Evolutionary conservation across 345 rosid species (phyloP).

Genomic region (Stellera chamaejasme): DNA sequence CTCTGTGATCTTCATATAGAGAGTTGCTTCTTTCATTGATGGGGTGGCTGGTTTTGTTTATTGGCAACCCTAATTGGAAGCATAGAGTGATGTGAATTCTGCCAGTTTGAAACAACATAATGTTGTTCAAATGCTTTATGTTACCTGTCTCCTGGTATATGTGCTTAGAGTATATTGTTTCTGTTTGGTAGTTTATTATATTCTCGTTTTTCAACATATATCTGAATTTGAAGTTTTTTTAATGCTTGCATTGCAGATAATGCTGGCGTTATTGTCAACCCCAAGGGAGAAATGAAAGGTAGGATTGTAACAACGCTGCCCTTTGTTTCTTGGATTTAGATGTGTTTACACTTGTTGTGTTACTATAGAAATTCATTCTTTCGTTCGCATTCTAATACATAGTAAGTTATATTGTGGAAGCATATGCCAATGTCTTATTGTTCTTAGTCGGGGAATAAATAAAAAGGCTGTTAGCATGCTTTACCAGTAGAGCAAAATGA

Average conservation of each 20-base stretch:
- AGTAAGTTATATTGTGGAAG: no score
- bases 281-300: slow-evolving; percentile 70
- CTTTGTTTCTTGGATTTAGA: no score
- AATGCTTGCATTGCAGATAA: slow-evolving; percentile 40
- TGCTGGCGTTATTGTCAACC: slow-evolving; percentile 62
- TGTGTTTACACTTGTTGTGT: no score
- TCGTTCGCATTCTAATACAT: no score
- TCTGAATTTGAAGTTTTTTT: neutral
- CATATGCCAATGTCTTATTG: no score
- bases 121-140: slow-evolving; percentile 18
- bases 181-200: neutral
- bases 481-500: no score
- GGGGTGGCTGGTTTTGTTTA: slow-evolving; percentile 1
- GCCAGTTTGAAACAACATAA: slow-evolving; percentile 28
- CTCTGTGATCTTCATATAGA: neutral
- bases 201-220: neutral
- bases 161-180: neutral
- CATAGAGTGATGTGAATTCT: slow-evolving; percentile 12
- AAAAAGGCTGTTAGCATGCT: no score
- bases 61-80: slow-evolving; percentile 15
- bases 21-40: slow-evolving; percentile 16
- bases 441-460: no score
- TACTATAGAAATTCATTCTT: no score
- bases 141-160: slow-evolving; percentile 27
- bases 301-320: neutral